A percentile compares a stretch with the other conserved stretches of the same genome.
Evolutionary conservation across 1,284 basidiomycete genomes (phyloP).

Genomic region (Clitocybe nebularis): DNA sequence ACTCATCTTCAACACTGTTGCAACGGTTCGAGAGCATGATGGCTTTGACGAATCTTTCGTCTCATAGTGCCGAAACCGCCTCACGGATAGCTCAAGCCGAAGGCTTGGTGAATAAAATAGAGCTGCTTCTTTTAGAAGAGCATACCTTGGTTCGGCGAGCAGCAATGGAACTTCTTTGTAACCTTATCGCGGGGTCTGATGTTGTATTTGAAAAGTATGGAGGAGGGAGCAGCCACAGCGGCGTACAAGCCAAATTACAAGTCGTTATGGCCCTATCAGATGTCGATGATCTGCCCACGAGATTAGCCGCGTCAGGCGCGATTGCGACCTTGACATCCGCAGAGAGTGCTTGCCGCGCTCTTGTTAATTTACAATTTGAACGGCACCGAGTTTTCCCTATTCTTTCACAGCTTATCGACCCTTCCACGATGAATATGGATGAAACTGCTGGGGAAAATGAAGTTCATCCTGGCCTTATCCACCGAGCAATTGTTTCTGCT

Average conservation of each 20-base stretch:
- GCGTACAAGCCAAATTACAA: constrained; percentile 66
- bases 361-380: constrained; percentile 63
- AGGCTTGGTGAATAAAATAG: constrained; percentile 67
- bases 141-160: constrained; percentile 82
- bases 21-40: constrained; percentile 92
- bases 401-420: constrained; percentile 63
- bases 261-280: constrained; percentile 83
- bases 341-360: constrained; percentile 51
- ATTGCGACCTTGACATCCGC: constrained; percentile 76
- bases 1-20: constrained; percentile 65
- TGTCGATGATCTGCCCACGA: constrained; percentile 78
- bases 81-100: constrained; percentile 57
- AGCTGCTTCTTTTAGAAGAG: constrained; percentile 82
- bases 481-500: constrained; percentile 72
- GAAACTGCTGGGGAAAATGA: constrained; percentile 25
- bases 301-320: constrained; percentile 82
- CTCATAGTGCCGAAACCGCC: constrained; percentile 65
- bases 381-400: constrained; percentile 56
- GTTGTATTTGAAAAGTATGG: constrained; percentile 70
- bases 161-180: constrained; percentile 91
- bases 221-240: constrained; percentile 34
- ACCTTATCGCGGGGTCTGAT: constrained; percentile 79
- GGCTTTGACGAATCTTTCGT: constrained; percentile 94
- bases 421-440: constrained; percentile 33
- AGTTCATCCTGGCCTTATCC: constrained; percentile 59